Conservation (phyloP, 2,329 filamentous ascomycete genomes). For the Rhynchosporium graminicola region DNA sequence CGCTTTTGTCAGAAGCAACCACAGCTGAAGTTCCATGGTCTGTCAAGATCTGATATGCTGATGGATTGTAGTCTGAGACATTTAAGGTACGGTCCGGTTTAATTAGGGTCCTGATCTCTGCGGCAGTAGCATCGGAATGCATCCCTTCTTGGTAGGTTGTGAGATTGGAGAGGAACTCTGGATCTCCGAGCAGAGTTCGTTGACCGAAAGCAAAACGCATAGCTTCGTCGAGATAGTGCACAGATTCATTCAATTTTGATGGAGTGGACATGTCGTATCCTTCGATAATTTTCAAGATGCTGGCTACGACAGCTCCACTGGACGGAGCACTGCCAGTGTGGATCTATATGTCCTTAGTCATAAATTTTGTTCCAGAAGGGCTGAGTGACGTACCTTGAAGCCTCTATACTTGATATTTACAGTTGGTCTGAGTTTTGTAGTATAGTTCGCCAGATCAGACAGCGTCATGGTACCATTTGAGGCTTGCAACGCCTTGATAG, state of each 20-base stretch:
- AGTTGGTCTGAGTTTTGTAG: constrained; percentile 62
- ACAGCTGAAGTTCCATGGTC: constrained; percentile 54
- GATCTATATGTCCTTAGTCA: constrained; percentile 42
- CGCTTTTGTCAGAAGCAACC: constrained; percentile 57
- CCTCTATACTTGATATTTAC: constrained; percentile 67
- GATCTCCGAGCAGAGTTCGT: constrained; percentile 64
- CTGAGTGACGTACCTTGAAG: constrained; percentile 50
- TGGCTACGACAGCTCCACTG: constrained; percentile 74
- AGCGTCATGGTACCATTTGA: constrained; percentile 84
- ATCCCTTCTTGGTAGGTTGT: constrained; percentile 52
- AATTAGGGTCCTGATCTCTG: constrained; percentile 58
- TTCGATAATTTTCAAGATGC: constrained; percentile 73
- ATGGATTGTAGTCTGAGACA: constrained; percentile 61
- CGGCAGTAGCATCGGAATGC: constrained; percentile 52
- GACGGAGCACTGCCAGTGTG: constrained; percentile 72
- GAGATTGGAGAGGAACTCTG: constrained; percentile 58
- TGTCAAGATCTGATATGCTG: constrained; percentile 56
- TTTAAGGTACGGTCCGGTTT: constrained; percentile 58
- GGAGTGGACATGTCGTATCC: constrained; percentile 68
- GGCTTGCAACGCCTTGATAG: constrained; percentile 66
- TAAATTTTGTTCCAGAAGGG: too few species aligned
- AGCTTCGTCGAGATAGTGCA: constrained; percentile 66
- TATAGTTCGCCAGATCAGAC: constrained; percentile 74
- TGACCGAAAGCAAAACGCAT: constrained; percentile 67
- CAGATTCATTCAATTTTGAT: constrained; percentile 56